Conservation (phyloP, 257 asterid genomes). For the Apocynum venetum region DNA sequence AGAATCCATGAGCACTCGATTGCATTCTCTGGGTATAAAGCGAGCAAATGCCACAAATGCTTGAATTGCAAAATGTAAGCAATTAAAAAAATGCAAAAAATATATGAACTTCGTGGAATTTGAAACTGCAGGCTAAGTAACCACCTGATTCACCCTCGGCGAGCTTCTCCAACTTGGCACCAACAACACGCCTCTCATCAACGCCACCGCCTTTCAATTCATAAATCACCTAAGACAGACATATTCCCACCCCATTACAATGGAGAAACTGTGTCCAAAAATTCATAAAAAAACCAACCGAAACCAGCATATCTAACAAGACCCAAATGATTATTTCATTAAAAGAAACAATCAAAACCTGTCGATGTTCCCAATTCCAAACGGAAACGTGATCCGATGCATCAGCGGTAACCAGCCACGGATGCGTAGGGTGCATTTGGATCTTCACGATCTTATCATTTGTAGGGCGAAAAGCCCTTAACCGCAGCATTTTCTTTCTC, state of each 20-base stretch:
- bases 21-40: background rate
- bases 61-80: background rate
- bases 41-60: background rate
- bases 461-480: constrained; percentile 91
- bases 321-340: background rate
- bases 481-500: constrained; percentile 47
- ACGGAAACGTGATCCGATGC: constrained; percentile 99
- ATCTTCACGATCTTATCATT: constrained; percentile 94
- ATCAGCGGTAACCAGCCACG: constrained; percentile 97
- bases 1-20: background rate
- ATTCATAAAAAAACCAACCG: constrained; percentile 1
- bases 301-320: background rate
- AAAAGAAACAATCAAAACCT: constrained; percentile 37
- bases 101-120: background rate
- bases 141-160: constrained; percentile 96
- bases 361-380: constrained; percentile 99
- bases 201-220: constrained; percentile 99
- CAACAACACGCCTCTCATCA: constrained; percentile 96
- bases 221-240: constrained; percentile 63
- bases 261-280: background rate
- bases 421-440: constrained; percentile 97
- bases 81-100: background rate
- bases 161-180: constrained; percentile 92
- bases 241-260: background rate
- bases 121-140: background rate